Evolutionary conservation across 2,329 filamentous ascomycete genomes (phyloP), one percentile per base, ranked within the genome.

Genomic region (Podosphaera xanthii): DNA sequence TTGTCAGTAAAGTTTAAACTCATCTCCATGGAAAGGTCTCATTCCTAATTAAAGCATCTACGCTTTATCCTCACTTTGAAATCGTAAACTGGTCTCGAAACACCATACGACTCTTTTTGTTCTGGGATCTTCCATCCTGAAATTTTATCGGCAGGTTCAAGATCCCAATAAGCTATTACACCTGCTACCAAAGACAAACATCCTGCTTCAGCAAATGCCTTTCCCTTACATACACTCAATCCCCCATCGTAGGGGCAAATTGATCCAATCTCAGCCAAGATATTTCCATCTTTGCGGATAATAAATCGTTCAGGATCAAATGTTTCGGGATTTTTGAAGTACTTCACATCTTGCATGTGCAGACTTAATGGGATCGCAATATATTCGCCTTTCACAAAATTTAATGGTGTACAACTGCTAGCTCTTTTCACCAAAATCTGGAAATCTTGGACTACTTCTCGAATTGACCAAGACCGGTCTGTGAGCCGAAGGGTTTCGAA

Each of bases 101-200:
- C 72, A 1, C 72, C 74, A 58, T 72, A 74, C 4, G 74, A 75
- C 62, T 71, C 73, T 64, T 66, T 71, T 65, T 73, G 72, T 48
- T 68, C 70, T 0, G 81, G 80, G 50, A 82, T 70, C 22, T 70
- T 70, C 74, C 79, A 80, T 0, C 68, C 69, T 5, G 69, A 69
- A 31, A 61, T 61, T 14, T 72, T 71, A 55, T 67, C 68, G 0
- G 69, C 71, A 0, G 76, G 72, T 59, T 76, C 70, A 60, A 82
- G 74, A 50, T 81, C 75, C 77, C 78, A 82, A 64, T 78, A 71
- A 4, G 72, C 70, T 30, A 81, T 65, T 31, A 82, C 72, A 0
- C 74, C 72, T 14, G 77, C 77, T 1, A 73, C 72, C 52, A 78
- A 74, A 33, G 74, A 68, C 50, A 81, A 63, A 22, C 74, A 72